Conservation (phyloP, 2,329 filamentous ascomycete genomes). For the Neopestalotiopsis clavispora region DNA sequence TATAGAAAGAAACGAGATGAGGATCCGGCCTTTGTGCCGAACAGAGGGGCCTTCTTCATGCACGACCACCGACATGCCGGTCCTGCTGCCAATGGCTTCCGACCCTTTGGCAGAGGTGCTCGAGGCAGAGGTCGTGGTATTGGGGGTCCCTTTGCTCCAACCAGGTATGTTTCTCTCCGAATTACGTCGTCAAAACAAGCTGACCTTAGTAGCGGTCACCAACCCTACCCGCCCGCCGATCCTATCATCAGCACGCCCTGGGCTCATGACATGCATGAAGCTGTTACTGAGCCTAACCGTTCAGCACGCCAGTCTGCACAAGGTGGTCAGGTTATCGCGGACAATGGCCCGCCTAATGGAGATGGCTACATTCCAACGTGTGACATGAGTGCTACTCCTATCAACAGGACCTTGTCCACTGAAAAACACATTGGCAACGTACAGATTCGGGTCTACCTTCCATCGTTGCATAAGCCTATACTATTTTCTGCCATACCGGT, state of each 20-base stretch:
- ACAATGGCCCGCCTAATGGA: conserved; percentile 59
- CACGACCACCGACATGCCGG: conserved; percentile 87
- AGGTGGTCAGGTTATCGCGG: conserved; percentile 29
- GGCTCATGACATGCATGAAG: conserved; percentile 95
- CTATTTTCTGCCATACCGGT: conserved; percentile 78
- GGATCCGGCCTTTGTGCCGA: conserved; percentile 92
- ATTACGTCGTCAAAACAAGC: conserved; percentile 6
- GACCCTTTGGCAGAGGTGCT: conserved; percentile 70
- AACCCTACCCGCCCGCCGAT: conserved; percentile 56
- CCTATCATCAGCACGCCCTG: conserved; percentile 76
- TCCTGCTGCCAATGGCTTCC: conserved; percentile 78
- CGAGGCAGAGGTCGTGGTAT: conserved; percentile 67
- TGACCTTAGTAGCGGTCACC: conserved; percentile 26
- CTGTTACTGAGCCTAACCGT: conserved; percentile 53
- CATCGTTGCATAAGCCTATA: conserved; percentile 73
- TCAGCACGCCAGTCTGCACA: conserved; percentile 45
- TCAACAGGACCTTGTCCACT: conserved; percentile 80
- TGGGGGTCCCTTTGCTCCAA: conserved; percentile 62
- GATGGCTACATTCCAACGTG: conserved; percentile 60
- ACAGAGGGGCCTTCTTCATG: conserved; percentile 94
- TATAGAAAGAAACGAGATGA: conserved; percentile 87
- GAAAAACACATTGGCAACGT: conserved; percentile 85
- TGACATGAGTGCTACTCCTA: conserved; percentile 64
- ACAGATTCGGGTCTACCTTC: conserved; percentile 81
- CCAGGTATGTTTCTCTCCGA: conserved; percentile 59